Conservation (phyloP, 2,329 filamentous ascomycete species). For the Stemphylium lycopersici region DNA sequence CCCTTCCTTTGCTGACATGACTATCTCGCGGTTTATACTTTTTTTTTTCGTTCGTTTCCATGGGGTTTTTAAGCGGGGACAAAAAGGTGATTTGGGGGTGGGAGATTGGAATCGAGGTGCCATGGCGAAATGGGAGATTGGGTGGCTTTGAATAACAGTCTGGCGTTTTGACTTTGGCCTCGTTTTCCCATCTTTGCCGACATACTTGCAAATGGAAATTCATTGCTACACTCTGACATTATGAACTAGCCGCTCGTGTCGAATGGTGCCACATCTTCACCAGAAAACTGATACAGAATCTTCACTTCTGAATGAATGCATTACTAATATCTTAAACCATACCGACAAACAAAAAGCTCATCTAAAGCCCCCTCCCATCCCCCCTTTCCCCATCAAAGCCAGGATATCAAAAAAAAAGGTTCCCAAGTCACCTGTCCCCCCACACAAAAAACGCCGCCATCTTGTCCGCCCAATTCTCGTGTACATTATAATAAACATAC, state of each 20-base stretch:
- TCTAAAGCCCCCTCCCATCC: background rate
- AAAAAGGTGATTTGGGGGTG: too few species aligned
- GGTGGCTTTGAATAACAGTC: too few species aligned
- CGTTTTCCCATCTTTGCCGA: too few species aligned
- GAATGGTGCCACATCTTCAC: background rate
- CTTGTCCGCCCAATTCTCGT: background rate
- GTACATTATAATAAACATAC: background rate
- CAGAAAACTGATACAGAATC: background rate
- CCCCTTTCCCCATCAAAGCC: background rate
- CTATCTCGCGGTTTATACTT: background rate
- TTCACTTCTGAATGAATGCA: slow-evolving; percentile 1
- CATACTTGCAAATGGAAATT: too few species aligned
- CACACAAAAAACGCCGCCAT: slow-evolving; percentile 5
- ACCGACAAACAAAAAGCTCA: background rate
- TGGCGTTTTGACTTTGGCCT: too few species aligned
- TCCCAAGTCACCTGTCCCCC: background rate
- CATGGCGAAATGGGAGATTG: too few species aligned
- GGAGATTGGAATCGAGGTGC: too few species aligned
- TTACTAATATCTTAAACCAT: background rate
- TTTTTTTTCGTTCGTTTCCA: background rate
- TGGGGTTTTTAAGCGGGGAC: too few species aligned
- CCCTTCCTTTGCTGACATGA: background rate
- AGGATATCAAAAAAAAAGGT: slow-evolving; percentile 10
- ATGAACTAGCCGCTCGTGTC: background rate
- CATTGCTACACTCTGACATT: too few species aligned